Conservation (phyloP, 495 filamentous ascomycete genomes). For the Aspergillus panamensis region DNA sequence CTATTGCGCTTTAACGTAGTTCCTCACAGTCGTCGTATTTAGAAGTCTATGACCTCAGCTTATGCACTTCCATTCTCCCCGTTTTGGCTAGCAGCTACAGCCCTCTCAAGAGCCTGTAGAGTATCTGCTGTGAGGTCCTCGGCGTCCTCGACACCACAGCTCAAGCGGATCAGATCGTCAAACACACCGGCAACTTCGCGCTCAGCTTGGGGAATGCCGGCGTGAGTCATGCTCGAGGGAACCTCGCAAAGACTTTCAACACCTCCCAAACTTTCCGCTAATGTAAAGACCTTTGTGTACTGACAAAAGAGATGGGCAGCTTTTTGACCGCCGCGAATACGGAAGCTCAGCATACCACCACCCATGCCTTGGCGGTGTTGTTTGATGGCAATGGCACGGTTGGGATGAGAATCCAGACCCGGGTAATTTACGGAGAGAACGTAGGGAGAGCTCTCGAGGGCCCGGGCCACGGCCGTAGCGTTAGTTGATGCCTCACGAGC, state of each 20-base stretch:
- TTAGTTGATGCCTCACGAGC: constrained; percentile 80
- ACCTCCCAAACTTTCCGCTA: constrained; percentile 90
- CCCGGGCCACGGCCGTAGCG: constrained; percentile 70
- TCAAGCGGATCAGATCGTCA: constrained; percentile 92
- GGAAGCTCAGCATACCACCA: constrained; percentile 96
- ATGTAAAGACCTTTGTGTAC: constrained; percentile 80
- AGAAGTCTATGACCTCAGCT: not conserved
- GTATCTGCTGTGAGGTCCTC: constrained; percentile 82
- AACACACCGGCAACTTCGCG: constrained; percentile 92
- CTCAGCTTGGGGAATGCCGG: constrained; percentile 85
- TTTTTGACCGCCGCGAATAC: constrained; percentile 80
- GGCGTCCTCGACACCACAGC: constrained; percentile 89
- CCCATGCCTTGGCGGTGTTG: constrained; percentile 95
- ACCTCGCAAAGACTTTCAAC: constrained; percentile 92
- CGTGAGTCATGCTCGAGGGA: constrained; percentile 92
- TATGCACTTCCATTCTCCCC: constrained; percentile 27
- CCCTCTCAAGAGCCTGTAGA: constrained; percentile 76
- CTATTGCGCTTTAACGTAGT: constrained; percentile 14
- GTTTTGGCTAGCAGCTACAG: constrained; percentile 43
- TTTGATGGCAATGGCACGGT: constrained; percentile 76
- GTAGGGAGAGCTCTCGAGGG: constrained; percentile 75
- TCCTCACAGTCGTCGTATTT: not conserved
- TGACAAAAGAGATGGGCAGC: constrained; percentile 93
- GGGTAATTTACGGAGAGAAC: constrained; percentile 94
- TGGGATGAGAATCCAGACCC: constrained; percentile 79